phyloP scores from a whole-genome alignment of 2,329 filamentous ascomycete genomes.

The Myriosclerotinia curreyana region DNA sequence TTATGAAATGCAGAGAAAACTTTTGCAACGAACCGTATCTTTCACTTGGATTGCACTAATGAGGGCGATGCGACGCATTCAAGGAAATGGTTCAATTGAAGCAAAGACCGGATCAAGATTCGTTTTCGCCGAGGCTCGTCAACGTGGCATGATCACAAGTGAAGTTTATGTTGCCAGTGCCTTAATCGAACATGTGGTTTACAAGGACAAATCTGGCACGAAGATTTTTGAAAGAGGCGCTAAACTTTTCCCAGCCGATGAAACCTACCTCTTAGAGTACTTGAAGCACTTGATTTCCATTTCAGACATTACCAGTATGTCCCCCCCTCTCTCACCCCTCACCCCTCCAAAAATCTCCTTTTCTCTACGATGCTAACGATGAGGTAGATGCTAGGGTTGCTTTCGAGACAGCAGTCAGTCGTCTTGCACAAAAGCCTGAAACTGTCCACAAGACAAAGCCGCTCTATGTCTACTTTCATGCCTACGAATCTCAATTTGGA shows the following conservation, averaged over 20 bases:
- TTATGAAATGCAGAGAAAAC: slow-evolving; percentile 68
- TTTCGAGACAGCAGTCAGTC: slow-evolving; percentile 90
- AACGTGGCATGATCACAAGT: slow-evolving; percentile 82
- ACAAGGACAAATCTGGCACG: slow-evolving; percentile 86
- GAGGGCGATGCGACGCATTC: slow-evolving; percentile 87
- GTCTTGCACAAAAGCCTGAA: slow-evolving; percentile 73
- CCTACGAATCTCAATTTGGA: slow-evolving; percentile 91
- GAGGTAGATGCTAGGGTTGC: slow-evolving; percentile 81
- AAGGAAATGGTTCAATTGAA: slow-evolving; percentile 66
- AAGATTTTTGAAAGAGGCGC: slow-evolving; percentile 96
- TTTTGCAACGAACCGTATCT: slow-evolving; percentile 81
- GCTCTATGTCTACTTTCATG: slow-evolving; percentile 88
- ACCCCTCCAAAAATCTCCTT: neutral
- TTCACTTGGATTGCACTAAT: slow-evolving; percentile 95
- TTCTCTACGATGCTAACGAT: slow-evolving; percentile 27
- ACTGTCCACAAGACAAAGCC: slow-evolving; percentile 73
- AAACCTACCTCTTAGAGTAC: slow-evolving; percentile 91
- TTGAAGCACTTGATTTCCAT: slow-evolving; percentile 90
- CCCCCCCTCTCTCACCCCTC: neutral
- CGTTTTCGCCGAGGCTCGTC: slow-evolving; percentile 84
- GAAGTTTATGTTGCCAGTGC: slow-evolving; percentile 95
- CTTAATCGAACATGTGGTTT: slow-evolving; percentile 90
- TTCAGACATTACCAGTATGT: slow-evolving; percentile 89
- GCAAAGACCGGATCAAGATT: slow-evolving; percentile 66
- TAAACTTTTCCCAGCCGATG: slow-evolving; percentile 90